phyloP scores from a whole-genome alignment of 2,329 filamentous ascomycete genomes.

The Gyromitra esculenta region DNA sequence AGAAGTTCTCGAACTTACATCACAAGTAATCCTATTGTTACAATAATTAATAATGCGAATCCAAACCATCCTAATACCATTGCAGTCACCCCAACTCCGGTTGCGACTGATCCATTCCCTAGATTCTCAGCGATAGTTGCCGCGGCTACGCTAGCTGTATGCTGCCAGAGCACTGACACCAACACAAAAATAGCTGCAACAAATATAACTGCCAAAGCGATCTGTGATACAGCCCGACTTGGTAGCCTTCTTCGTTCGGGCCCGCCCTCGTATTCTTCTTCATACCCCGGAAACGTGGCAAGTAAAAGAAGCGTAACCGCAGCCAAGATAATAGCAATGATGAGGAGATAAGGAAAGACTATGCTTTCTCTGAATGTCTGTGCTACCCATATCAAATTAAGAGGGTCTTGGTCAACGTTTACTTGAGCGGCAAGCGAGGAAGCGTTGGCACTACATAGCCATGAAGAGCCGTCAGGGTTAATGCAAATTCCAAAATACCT shows the following conservation, averaged over 20 bases:
- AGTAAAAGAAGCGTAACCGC: slow-evolving; percentile 95
- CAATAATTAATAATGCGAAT: slow-evolving; percentile 90
- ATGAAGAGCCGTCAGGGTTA: slow-evolving; percentile 87
- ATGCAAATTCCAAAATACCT: slow-evolving; percentile 95
- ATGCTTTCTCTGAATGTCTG: slow-evolving; percentile 98
- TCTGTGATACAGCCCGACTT: slow-evolving; percentile 88
- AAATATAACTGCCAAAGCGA: slow-evolving; percentile 92
- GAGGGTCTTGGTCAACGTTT: slow-evolving; percentile 87
- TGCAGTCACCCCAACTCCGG: slow-evolving; percentile 88
- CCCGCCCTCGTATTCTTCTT: slow-evolving; percentile 79
- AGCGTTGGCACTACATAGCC: slow-evolving; percentile 96
- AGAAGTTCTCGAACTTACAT: slow-evolving; percentile 66
- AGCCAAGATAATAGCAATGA: slow-evolving; percentile 96
- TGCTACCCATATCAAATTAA: slow-evolving; percentile 97
- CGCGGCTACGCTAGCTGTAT: slow-evolving; percentile 94
- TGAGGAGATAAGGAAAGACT: slow-evolving; percentile 96
- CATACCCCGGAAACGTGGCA: slow-evolving; percentile 96
- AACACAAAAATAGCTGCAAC: slow-evolving; percentile 75
- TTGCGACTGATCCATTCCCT: slow-evolving; percentile 85
- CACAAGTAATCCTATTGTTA: slow-evolving; percentile 91
- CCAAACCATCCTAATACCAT: slow-evolving; percentile 99
- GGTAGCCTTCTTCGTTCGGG: slow-evolving; percentile 69
- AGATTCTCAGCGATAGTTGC: slow-evolving; percentile 93
- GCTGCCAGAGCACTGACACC: slow-evolving; percentile 86
- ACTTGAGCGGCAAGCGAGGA: slow-evolving; percentile 91